Percentiles rank a stretch among this genome's conserved stretches.
phyloP scores from a whole-genome alignment of 441 rosid species.

The Macaranga tanarius region DNA sequence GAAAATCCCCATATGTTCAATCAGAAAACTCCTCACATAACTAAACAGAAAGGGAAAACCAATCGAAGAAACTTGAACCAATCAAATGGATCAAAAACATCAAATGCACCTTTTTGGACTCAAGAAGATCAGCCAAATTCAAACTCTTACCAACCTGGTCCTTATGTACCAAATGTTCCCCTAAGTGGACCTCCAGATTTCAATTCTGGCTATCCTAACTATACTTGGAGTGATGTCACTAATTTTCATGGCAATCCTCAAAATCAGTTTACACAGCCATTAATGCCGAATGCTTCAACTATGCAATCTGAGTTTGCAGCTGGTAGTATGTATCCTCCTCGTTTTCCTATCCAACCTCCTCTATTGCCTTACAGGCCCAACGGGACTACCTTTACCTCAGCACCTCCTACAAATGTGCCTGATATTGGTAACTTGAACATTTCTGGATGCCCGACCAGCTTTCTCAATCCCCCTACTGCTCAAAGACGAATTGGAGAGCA shows the following conservation, averaged over 20 bases:
- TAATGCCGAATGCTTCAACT: slow-evolving; percentile 28
- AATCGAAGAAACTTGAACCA: slow-evolving; percentile 17
- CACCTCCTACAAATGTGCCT: slow-evolving; percentile 20
- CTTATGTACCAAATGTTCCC: slow-evolving; percentile 24
- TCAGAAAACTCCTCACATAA: slow-evolving; percentile 23
- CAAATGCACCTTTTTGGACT: slow-evolving; percentile 17
- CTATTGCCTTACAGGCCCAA: slow-evolving; percentile 2
- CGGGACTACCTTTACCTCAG: slow-evolving; percentile 2
- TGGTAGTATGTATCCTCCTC: slow-evolving; percentile 14
- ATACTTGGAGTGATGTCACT: slow-evolving; percentile 27
- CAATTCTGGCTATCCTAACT: slow-evolving; percentile 24
- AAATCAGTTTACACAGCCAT: slow-evolving; percentile 22
- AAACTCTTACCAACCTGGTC: slow-evolving; percentile 27
- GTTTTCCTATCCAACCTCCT: slow-evolving; percentile 14
- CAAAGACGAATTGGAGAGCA: slow-evolving; percentile 27
- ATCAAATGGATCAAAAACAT: slow-evolving; percentile 24
- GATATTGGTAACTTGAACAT: slow-evolving; percentile 27
- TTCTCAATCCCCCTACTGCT: slow-evolving; percentile 26
- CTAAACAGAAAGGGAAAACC: slow-evolving; percentile 27
- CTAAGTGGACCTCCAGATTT: slow-evolving; percentile 26
- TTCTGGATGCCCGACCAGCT: slow-evolving; percentile 20
- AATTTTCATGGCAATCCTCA: slow-evolving; percentile 23
- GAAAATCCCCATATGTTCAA: slow-evolving; percentile 26
- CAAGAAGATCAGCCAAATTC: slow-evolving; percentile 27
- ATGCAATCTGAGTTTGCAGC: slow-evolving; percentile 21